A percentile compares a stretch with the other conserved stretches of the same genome.
These are phyloP conservation scores for Vigna hirtella DNA, from an alignment of 306 rosid genomes.

Conservation along the genomic window DNA sequence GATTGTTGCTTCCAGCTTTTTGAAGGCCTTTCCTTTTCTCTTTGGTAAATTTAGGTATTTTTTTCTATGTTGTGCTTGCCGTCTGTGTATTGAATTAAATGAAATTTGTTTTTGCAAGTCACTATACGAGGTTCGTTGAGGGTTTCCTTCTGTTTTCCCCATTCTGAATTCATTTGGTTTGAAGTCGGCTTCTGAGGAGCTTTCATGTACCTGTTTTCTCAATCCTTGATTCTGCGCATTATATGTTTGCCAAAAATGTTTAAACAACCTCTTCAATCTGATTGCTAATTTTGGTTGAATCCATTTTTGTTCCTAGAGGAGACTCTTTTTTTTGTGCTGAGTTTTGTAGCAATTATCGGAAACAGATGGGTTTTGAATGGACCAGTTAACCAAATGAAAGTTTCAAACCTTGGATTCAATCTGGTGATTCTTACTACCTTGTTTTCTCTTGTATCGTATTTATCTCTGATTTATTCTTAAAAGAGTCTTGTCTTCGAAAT, in stretches of 20 bases:
- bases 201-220: neutral
- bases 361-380: neutral
- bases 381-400: neutral
- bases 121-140: neutral
- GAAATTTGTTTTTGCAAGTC: neutral
- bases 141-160: neutral
- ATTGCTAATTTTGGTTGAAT: neutral
- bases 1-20: neutral
- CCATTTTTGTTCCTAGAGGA: neutral
- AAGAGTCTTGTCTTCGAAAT: too few relatives aligned
- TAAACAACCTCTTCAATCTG: neutral
- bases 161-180: neutral
- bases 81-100: neutral
- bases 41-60: neutral
- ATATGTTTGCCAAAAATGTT: neutral
- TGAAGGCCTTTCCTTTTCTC: neutral
- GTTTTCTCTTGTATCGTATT: too few relatives aligned
- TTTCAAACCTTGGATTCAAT: neutral
- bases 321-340: neutral
- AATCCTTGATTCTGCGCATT: neutral
- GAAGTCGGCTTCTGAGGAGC: neutral
- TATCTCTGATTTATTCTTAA: too few relatives aligned
- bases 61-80: neutral
- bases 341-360: neutral
- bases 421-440: too few relatives aligned